These are phyloP conservation scores for Cercophora scortea DNA, from an alignment of 495 filamentous ascomycete species.

Conservation along the genomic window DNA sequence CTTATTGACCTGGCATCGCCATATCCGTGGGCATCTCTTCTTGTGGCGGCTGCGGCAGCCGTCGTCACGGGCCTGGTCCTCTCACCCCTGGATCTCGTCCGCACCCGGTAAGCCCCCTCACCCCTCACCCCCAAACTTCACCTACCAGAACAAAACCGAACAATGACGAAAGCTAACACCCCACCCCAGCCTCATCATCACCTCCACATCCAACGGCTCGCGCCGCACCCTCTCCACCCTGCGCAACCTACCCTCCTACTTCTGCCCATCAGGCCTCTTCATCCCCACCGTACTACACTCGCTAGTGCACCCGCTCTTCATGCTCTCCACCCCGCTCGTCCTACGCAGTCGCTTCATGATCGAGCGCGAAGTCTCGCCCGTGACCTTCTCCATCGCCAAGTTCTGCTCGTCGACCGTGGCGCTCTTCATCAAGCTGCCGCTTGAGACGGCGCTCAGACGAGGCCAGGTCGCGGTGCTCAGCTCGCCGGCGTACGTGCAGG, in stretches of 20 bases:
- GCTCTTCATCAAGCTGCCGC: constrained; percentile 73
- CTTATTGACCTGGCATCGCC: constrained; percentile 57
- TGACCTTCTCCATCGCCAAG: constrained; percentile 64
- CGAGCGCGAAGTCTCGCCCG: constrained; percentile 74
- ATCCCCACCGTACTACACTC: constrained; percentile 81
- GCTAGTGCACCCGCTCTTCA: constrained; percentile 71
- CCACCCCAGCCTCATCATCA: constrained; percentile 58
- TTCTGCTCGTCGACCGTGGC: constrained; percentile 74
- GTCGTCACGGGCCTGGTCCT: constrained; percentile 72
- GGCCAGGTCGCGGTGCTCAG: constrained; percentile 66
- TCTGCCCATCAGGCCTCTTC: constrained; percentile 61
- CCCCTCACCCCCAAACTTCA: background rate
- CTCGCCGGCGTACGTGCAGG: constrained; percentile 30
- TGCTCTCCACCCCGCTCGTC: constrained; percentile 70
- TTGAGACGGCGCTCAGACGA: constrained; percentile 85
- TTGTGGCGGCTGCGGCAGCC: constrained; percentile 75
- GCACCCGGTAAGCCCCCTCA: constrained; percentile 55
- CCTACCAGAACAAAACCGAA: constrained; percentile 1
- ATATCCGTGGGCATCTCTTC: constrained; percentile 63
- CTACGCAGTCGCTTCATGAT: constrained; percentile 70
- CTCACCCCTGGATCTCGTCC: constrained; percentile 79
- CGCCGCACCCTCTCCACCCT: constrained; percentile 68
- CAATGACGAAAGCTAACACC: constrained; percentile 9
- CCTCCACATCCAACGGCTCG: constrained; percentile 62
- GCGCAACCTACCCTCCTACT: constrained; percentile 66